phyloP scores from a whole-genome alignment of 148 eudicot species.

The Rhododendron williamsianum region DNA sequence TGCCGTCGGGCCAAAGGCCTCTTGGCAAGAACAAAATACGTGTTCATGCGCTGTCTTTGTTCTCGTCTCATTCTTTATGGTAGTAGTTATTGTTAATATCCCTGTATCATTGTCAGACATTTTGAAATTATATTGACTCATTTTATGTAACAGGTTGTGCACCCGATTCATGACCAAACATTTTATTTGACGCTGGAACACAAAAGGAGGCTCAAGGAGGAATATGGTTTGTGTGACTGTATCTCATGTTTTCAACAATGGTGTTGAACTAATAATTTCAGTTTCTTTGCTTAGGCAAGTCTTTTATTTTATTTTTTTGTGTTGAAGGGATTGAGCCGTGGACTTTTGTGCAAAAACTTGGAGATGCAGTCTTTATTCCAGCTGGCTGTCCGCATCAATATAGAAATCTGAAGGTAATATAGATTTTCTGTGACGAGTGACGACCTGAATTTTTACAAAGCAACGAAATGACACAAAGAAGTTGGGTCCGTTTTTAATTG shows the following conservation, averaged over 20 bases:
- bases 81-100: not conserved
- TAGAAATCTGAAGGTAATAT: slow-evolving; percentile 51
- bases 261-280: not conserved
- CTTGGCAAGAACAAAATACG: not conserved
- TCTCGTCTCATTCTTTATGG: not conserved
- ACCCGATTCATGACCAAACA: slow-evolving; percentile 48
- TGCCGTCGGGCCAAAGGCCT: not conserved
- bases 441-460: not conserved
- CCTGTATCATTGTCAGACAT: not conserved
- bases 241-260: not conserved
- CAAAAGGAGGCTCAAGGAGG: slow-evolving; percentile 35
- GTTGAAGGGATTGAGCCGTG: slow-evolving; percentile 50
- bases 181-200: slow-evolving; percentile 40
- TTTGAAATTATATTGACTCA: not conserved
- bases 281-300: not conserved
- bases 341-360: slow-evolving; percentile 58
- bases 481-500: not conserved
- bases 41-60: not conserved
- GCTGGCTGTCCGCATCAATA: slow-evolving; percentile 66
- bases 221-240: slow-evolving; percentile 29
- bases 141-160: slow-evolving; percentile 28
- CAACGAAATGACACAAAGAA: not conserved
- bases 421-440: not conserved
- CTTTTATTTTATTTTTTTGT: not conserved
- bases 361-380: slow-evolving; percentile 60